Percentiles rank a stretch among this genome's conserved stretches.
Evolutionary conservation across 345 rosid species (phyloP).

Genomic region (Melastoma malabathricum): DNA sequence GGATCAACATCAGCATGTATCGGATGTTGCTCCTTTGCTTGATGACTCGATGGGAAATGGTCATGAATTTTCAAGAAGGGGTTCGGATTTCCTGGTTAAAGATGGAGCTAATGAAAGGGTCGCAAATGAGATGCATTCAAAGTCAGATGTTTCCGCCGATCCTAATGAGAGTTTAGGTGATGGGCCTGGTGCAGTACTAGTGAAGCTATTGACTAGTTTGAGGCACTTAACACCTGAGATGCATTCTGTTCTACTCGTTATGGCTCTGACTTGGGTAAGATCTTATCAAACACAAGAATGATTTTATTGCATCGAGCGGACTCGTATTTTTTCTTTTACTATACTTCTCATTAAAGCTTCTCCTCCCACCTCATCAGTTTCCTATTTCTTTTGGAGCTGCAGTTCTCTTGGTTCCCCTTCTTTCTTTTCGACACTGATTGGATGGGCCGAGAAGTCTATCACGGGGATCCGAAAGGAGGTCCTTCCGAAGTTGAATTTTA

Average conservation of each 20-base stretch:
- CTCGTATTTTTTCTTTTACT: too few species aligned
- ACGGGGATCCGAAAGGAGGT: conserved; percentile 73
- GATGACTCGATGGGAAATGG: conserved; percentile 36
- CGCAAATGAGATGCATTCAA: conserved; percentile 17
- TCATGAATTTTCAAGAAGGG: conserved; percentile 29
- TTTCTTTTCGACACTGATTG: conserved; percentile 96
- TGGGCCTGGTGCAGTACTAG: conserved; percentile 87
- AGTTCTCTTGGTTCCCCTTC: conserved; percentile 98
- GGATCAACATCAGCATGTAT: conserved; percentile 24
- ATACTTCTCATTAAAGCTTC: too few species aligned
- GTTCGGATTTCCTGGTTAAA: conserved; percentile 18
- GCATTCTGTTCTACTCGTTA: conserved; percentile 84
- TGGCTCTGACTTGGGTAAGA: conserved; percentile 96
- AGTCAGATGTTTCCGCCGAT: conserved; percentile 23
- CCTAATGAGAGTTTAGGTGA: conserved; percentile 41
- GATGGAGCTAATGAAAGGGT: conserved; percentile 25
- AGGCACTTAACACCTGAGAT: conserved; percentile 89
- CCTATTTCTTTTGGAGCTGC: conserved; percentile 15
- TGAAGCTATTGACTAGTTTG: conserved; percentile 85
- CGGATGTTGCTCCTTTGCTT: conserved; percentile 82
- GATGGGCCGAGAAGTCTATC: conserved; percentile 99
- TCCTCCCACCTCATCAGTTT: too few species aligned
- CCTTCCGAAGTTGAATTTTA: conserved; percentile 40
- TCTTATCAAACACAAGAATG: background rate
- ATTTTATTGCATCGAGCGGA: background rate